Conservation (phyloP, 495 filamentous ascomycete genomes). For the Penicillium egyptiacum region DNA sequence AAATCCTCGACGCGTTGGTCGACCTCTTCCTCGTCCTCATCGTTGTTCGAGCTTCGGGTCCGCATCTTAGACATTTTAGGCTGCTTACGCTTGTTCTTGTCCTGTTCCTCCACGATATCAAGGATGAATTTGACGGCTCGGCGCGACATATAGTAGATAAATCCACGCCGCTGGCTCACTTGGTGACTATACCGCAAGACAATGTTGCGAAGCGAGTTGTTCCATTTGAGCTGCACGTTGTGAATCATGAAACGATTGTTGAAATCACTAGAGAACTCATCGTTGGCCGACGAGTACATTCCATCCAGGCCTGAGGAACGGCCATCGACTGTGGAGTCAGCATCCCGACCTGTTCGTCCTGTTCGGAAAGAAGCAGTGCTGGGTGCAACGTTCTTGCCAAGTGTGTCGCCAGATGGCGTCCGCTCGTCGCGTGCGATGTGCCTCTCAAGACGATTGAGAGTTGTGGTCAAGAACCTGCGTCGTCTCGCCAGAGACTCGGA, state of each 20-base stretch:
- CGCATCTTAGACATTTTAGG: constrained; percentile 32
- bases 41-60: constrained; percentile 48
- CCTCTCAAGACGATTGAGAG: constrained; percentile 65
- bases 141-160: constrained; percentile 96
- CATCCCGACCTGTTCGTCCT: constrained; percentile 45
- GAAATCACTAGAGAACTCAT: constrained; percentile 85
- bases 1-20: constrained; percentile 87
- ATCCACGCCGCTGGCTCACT: constrained; percentile 91
- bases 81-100: constrained; percentile 57
- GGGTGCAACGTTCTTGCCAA: constrained; percentile 36
- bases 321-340: constrained; percentile 42
- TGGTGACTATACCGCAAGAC: constrained; percentile 97
- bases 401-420: constrained; percentile 21
- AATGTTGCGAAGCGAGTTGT: constrained; percentile 91
- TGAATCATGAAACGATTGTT: constrained; percentile 98
- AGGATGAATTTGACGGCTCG: constrained; percentile 96
- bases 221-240: constrained; percentile 97
- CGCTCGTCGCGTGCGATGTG: constrained; percentile 49
- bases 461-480: constrained; percentile 71
- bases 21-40: constrained; percentile 62
- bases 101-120: constrained; percentile 94
- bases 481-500: constrained; percentile 68
- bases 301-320: constrained; percentile 45
- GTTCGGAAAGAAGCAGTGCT: constrained; percentile 49
- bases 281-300: constrained; percentile 42